These are phyloP conservation scores for Colletotrichum caudatum DNA, from an alignment of 2,329 filamentous ascomycete species.

Conservation along the genomic window DNA sequence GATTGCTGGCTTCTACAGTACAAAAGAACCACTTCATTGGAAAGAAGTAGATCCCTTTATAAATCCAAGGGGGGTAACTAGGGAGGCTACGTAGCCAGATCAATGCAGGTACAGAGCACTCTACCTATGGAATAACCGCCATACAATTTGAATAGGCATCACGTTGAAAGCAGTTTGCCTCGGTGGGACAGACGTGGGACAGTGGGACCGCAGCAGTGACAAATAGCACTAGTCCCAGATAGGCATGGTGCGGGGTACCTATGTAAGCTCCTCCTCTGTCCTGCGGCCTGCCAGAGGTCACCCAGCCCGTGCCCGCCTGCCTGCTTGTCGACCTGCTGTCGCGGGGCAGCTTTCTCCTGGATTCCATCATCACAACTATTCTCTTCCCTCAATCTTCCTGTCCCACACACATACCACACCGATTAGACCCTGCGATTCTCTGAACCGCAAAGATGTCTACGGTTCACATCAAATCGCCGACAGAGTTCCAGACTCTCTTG, in stretches of 20 bases:
- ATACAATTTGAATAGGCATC: neutral
- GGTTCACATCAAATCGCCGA: slow-evolving; percentile 57
- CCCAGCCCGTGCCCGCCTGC: neutral
- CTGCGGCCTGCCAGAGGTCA: slow-evolving; percentile 12
- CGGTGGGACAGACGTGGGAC: neutral
- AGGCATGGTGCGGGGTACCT: slow-evolving; percentile 40
- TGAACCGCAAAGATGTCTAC: slow-evolving; percentile 47
- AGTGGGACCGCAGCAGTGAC: neutral
- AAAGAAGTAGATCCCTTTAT: no score
- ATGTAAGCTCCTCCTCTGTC: slow-evolving; percentile 21
- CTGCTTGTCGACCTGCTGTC: neutral
- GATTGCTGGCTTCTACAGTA: neutral
- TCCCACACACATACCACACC: slow-evolving; percentile 1
- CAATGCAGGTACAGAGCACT: neutral
- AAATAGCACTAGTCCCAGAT: slow-evolving; percentile 19
- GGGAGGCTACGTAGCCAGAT: neutral
- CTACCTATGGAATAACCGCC: neutral
- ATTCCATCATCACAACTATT: slow-evolving; percentile 35
- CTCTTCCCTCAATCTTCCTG: neutral
- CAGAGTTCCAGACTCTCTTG: slow-evolving; percentile 77
- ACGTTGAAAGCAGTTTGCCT: neutral
- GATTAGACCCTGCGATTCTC: slow-evolving; percentile 8
- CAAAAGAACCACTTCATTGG: neutral
- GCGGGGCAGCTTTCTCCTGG: slow-evolving; percentile 35
- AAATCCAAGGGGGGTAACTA: neutral